A percentile compares a stretch with the other conserved stretches of the same genome.
Conservation (phyloP, 768 basidiomycete species). For the Russula abietina region DNA sequence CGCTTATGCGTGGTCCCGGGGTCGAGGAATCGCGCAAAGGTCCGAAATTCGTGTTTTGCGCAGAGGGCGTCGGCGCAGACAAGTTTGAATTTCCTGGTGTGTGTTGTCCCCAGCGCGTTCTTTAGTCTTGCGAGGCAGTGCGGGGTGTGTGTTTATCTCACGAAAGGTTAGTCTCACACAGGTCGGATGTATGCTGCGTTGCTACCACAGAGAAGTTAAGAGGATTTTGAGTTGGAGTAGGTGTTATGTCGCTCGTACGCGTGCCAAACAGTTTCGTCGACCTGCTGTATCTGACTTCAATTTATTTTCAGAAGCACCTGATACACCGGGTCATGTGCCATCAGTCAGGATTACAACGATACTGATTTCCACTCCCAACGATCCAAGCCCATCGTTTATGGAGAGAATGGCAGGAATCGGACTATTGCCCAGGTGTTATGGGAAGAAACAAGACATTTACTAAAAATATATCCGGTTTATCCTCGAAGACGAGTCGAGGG, state of each 20-base stretch:
- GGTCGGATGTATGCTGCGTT: conserved; percentile 14
- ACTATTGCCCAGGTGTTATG: no score
- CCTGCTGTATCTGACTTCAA: neutral
- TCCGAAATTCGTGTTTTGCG: neutral
- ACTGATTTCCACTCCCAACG: no score
- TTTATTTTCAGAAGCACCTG: no score
- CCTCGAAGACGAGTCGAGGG: no score
- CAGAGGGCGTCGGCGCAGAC: conserved; percentile 7
- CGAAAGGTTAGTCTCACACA: neutral
- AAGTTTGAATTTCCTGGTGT: conserved; percentile 15
- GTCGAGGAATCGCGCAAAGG: neutral
- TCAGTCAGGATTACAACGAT: no score
- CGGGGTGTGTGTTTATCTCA: no score
- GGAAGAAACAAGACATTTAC: no score
- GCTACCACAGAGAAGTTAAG: conserved; percentile 2
- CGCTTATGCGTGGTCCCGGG: conserved; percentile 16
- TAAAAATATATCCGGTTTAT: no score
- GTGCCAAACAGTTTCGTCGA: neutral
- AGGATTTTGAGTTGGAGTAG: neutral
- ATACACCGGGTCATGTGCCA: no score
- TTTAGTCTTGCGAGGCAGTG: no score
- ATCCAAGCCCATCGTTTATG: no score
- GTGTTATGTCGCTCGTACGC: neutral
- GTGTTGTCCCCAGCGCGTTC: neutral
- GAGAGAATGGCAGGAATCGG: no score